These are phyloP conservation scores for Physaria fendleri DNA, from an alignment of 345 rosid species.

Conservation along the genomic window DNA sequence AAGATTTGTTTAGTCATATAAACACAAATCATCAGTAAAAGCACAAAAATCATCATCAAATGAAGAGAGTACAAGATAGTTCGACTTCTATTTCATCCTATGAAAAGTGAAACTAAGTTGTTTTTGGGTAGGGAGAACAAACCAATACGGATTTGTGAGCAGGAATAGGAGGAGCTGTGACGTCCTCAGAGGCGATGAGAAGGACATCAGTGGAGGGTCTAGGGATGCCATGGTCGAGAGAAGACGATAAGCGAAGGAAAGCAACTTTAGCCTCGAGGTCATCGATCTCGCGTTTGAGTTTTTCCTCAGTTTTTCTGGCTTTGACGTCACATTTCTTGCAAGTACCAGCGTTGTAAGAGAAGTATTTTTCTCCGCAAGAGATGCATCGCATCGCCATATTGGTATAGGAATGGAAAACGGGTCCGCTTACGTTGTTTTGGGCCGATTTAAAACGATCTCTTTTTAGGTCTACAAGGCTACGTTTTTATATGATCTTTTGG, in stretches of 20 bases:
- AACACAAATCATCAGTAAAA: neutral
- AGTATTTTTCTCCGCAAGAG: conserved; percentile 61
- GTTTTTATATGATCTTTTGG: no score
- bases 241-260: conserved; percentile 54
- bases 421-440: conserved; percentile 23
- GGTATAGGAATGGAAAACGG: conserved; percentile 27
- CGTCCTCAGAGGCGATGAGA: conserved; percentile 52
- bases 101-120: neutral
- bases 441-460: no score
- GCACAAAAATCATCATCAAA: no score
- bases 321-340: conserved; percentile 59
- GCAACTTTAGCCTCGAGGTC: conserved; percentile 63
- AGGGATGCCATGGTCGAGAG: conserved; percentile 31
- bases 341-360: conserved; percentile 42
- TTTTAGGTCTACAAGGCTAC: no score
- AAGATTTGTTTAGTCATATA: neutral
- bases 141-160: conserved; percentile 77
- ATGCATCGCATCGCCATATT: conserved; percentile 46
- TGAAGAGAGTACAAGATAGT: neutral
- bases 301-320: conserved; percentile 58
- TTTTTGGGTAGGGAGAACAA: neutral
- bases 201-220: conserved; percentile 50
- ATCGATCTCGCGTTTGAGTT: conserved; percentile 68
- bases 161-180: conserved; percentile 38
- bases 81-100: neutral